Base-by-base conservation (phyloP, 2,329 filamentous ascomycete species). In the Penicillium palitans region DNA sequence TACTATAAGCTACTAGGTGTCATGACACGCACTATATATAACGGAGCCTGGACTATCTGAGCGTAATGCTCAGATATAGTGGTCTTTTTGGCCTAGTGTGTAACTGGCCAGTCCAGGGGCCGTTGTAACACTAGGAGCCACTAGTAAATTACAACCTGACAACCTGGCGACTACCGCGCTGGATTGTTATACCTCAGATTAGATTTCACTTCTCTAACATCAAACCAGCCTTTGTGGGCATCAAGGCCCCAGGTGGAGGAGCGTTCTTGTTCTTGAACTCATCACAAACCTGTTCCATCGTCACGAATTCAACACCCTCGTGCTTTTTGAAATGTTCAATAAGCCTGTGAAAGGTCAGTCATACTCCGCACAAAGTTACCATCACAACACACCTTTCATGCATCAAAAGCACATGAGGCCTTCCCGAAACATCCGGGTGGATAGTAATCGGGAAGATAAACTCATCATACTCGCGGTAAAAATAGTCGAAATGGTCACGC, bases 401-500 rank as follows among this genome's bases (percentile, higher is more conserved):
- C 88, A 91, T 90, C 17, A 90, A 74, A 19, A 91, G 66, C 0
- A 85, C 89, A 72, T 91, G 89, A 1, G 89, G 89, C 19, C 88
- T 79, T 0, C 89, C 89, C 1, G 83, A 87, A 0, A 89, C 87
- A 67, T 91, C 88, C 0, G 89, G 89, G 71, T 91, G 89, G 35
- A 91, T 87, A 0, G 88, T 90, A 70, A 91, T 88, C 0, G 89
- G 88, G 66, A 91, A 91, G 48, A 90, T 84, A 62, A 91, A 91
- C 65, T 90, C 87, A 65, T 91, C 87, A 61, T 90, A 88, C 72
- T 91, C 87, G 41, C 87, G 80, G 69, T 91, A 91, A 67, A 89
- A 90, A 72, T 90, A 87, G 62, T 84, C 80, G 59, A 86, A 85
- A 55, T 83, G 79, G 61, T 86, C 83, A 67, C 90, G 67, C 84